Evolutionary conservation across 495 filamentous ascomycete species (phyloP), one percentile per base, ranked within the genome.

Genomic region (Penicillium flavigenum): DNA sequence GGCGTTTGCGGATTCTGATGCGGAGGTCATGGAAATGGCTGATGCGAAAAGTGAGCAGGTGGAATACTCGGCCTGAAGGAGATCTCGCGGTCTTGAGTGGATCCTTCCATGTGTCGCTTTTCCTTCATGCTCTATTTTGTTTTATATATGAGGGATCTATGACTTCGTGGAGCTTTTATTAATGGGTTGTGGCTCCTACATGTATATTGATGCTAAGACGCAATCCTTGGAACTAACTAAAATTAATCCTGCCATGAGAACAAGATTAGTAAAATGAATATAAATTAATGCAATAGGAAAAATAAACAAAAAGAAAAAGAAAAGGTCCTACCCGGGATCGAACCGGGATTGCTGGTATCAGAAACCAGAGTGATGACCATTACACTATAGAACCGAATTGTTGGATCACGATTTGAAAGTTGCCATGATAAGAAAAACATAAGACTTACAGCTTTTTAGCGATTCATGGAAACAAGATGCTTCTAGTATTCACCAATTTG

Each of bases 311-410:
- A 39, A 17, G 36, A 17, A 17, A 39, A 39, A 39, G 2, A 17
- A 16, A 17, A 74, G 70, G 69, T 74, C 71, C 58, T 72, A 63
- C 69, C 71, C 69, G 71, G 67, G 68, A 72, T 70, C 70, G 70
- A 73, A 73, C 68, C 70, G 66, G 68, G 71, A 71, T 71, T 62
- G 58, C 52, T 44, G 58, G 70, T 72, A 73, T 73, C 69, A 72
- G 70, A 73, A 73, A 72, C 70, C 56, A 44, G 45, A 54, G 70
- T 72, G 64, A 61, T 73, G 47, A 67, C 66, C 66, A 64, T 64
- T 67, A 68, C 62, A 64, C 63, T 64, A 39, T 58, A 63, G 54
- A 66, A 68, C 65, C 36, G 57, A 22, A 22, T 34, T 39, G 36
- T 17, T 22, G 24, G 5, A 26, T 26, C 24, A 26, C 24, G 24